These are phyloP conservation scores for Aspergillus udagawae DNA, from an alignment of 2,329 filamentous ascomycete species.

Conservation along the genomic window DNA sequence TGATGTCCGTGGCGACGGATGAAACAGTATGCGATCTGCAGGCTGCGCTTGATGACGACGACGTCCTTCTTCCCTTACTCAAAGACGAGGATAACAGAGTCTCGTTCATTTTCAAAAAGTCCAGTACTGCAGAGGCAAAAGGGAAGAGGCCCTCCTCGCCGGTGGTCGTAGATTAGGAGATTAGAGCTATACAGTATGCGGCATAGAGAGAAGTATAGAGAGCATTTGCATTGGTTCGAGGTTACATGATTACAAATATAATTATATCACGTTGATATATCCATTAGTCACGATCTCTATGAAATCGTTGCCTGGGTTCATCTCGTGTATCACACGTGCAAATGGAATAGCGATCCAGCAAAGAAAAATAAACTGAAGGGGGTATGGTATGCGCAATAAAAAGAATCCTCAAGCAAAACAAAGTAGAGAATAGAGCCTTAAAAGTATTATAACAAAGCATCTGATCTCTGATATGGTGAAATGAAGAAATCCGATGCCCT, in stretches of 20 bases:
- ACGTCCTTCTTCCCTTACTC: constrained; percentile 32
- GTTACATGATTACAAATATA: background rate
- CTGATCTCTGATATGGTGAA: background rate
- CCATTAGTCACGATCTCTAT: background rate
- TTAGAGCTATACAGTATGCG: background rate
- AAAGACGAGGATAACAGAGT: constrained; percentile 38
- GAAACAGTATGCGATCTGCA: constrained; percentile 15
- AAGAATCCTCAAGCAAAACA: background rate
- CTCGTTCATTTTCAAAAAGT: constrained; percentile 39
- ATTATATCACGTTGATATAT: background rate
- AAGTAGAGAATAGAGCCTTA: background rate
- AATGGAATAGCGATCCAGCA: background rate
- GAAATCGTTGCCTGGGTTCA: background rate
- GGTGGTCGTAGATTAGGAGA: background rate
- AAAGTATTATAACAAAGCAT: background rate
- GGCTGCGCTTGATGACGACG: constrained; percentile 29
- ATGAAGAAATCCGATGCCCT: background rate
- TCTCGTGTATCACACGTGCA: background rate
- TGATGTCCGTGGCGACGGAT: constrained; percentile 16
- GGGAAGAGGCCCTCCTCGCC: background rate
- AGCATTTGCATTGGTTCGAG: too few species aligned
- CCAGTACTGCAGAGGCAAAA: constrained; percentile 19
- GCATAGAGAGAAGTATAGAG: background rate
- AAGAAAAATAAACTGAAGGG: background rate
- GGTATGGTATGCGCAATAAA: constrained; percentile 3